Evolutionary conservation across 176 grass and related monocot genomes (phyloP).

Genomic region (Aechmea fasciata): DNA sequence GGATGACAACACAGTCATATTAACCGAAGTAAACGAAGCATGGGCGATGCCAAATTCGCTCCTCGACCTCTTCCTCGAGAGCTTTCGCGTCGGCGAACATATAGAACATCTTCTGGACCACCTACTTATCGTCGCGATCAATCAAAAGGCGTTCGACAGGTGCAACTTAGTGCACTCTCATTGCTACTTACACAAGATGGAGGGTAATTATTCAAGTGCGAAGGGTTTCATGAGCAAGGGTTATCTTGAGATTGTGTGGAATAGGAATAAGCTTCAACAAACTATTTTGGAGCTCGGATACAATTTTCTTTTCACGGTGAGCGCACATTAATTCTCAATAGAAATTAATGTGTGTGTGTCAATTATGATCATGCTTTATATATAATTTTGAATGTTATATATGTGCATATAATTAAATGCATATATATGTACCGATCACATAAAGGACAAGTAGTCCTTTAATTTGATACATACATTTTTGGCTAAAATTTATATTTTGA

Average conservation of each 20-base stretch:
- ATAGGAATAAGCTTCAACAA: constrained; percentile 32
- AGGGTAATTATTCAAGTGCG: constrained; percentile 21
- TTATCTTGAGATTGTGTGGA: constrained; percentile 48
- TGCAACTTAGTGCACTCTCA: constrained; percentile 28
- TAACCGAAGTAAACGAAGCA: constrained; percentile 30
- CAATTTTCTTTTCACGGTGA: constrained; percentile 46
- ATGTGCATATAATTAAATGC: too few species aligned
- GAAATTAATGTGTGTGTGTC: too few species aligned
- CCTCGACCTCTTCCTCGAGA: constrained; percentile 46
- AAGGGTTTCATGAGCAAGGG: constrained; percentile 35
- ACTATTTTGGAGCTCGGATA: constrained; percentile 39
- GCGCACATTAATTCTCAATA: background rate
- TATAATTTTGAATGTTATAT: too few species aligned
- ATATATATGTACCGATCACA: too few species aligned
- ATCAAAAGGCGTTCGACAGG: constrained; percentile 30
- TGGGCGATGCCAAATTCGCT: constrained; percentile 29
- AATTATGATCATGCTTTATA: background rate
- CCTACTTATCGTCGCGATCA: constrained; percentile 37
- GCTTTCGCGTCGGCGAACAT: constrained; percentile 31
- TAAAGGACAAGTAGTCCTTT: too few species aligned
- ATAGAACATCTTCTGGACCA: constrained; percentile 32
- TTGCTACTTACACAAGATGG: constrained; percentile 27
- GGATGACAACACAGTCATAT: constrained; percentile 37
- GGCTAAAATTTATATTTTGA: too few species aligned
- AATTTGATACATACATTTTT: too few species aligned